phyloP scores from a whole-genome alignment of 2,329 filamentous ascomycete genomes.

The Blastomyces emzantsi region DNA sequence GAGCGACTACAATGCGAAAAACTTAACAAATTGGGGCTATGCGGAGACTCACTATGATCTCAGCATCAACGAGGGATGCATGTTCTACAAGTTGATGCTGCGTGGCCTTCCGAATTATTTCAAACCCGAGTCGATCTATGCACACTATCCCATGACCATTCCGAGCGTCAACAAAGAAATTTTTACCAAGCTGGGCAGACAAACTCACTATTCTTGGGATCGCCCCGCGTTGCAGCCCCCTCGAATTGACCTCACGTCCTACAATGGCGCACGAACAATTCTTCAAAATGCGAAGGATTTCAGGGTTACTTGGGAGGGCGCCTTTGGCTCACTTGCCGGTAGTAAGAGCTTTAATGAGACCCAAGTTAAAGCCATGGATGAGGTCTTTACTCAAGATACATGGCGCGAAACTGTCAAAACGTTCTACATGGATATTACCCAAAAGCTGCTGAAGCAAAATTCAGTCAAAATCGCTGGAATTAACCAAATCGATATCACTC shows the following conservation, averaged over 20 bases:
- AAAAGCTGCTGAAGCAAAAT: slow-evolving; percentile 33
- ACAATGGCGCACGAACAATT: slow-evolving; percentile 18
- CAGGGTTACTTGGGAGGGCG: slow-evolving; percentile 19
- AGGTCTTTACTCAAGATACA: slow-evolving; percentile 18
- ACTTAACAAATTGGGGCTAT: slow-evolving; percentile 35
- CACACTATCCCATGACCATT: slow-evolving; percentile 25
- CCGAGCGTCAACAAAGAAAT: slow-evolving; percentile 21
- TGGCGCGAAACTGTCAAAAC: slow-evolving; percentile 20
- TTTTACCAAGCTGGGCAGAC: slow-evolving; percentile 19
- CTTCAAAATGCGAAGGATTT: slow-evolving; percentile 21
- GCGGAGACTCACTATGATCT: slow-evolving; percentile 25
- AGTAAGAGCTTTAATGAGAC: slow-evolving; percentile 16
- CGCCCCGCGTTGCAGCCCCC: slow-evolving; percentile 18
- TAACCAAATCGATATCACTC: slow-evolving; percentile 22
- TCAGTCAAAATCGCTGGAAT: slow-evolving; percentile 52
- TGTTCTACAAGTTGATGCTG: slow-evolving; percentile 26
- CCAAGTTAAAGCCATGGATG: slow-evolving; percentile 18
- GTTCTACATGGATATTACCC: slow-evolving; percentile 19
- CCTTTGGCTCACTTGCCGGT: slow-evolving; percentile 18
- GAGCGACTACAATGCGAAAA: slow-evolving; percentile 22
- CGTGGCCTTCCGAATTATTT: slow-evolving; percentile 24
- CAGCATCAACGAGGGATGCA: slow-evolving; percentile 21
- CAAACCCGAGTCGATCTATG: slow-evolving; percentile 23
- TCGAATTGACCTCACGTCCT: slow-evolving; percentile 18
- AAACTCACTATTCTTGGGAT: slow-evolving; percentile 16